Evolutionary conservation across 768 basidiomycete species (phyloP).

Genomic region (Xanthoconium purpureum): DNA sequence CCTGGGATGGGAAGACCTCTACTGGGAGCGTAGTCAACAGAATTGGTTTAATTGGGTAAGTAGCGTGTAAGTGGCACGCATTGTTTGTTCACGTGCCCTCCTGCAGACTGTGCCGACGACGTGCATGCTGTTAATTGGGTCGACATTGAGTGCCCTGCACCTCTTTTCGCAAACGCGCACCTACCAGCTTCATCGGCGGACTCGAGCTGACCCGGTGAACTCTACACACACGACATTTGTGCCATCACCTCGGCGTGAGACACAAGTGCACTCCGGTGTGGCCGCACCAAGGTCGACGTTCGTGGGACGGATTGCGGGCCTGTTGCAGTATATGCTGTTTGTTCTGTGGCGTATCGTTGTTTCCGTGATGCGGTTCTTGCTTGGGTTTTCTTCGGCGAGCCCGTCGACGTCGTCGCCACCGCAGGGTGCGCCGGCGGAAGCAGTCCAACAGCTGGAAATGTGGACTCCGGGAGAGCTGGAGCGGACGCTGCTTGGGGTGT

Average conservation of each 20-base stretch:
- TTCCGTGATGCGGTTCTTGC: constrained; percentile 61
- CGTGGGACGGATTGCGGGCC: constrained; percentile 33
- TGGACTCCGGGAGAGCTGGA: constrained; percentile 78
- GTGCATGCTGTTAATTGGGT: constrained; percentile 48
- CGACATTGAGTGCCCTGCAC: constrained; percentile 60
- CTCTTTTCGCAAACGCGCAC: constrained; percentile 66
- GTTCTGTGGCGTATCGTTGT: constrained; percentile 50
- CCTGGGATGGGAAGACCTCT: constrained; percentile 76
- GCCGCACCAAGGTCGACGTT: constrained; percentile 46
- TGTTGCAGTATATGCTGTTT: constrained; percentile 36
- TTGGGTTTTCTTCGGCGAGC: constrained; percentile 54
- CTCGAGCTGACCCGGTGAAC: constrained; percentile 53
- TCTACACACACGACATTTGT: constrained; percentile 72
- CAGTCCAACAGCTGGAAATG: constrained; percentile 73
- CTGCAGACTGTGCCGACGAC: constrained; percentile 64
- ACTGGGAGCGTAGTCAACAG: constrained; percentile 57
- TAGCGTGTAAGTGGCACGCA: constrained; percentile 11
- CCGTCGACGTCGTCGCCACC: constrained; percentile 34
- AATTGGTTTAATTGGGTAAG: constrained; percentile 83
- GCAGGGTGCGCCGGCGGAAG: constrained; percentile 39
- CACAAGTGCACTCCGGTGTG: constrained; percentile 23
- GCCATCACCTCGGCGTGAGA: constrained; percentile 36
- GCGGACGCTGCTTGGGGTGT: constrained; percentile 64
- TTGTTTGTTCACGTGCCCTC: constrained; percentile 9
- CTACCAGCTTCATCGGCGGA: constrained; percentile 64